Conservation (phyloP, 2,329 filamentous ascomycete species). For the Ophiostoma angusticollis region DNA sequence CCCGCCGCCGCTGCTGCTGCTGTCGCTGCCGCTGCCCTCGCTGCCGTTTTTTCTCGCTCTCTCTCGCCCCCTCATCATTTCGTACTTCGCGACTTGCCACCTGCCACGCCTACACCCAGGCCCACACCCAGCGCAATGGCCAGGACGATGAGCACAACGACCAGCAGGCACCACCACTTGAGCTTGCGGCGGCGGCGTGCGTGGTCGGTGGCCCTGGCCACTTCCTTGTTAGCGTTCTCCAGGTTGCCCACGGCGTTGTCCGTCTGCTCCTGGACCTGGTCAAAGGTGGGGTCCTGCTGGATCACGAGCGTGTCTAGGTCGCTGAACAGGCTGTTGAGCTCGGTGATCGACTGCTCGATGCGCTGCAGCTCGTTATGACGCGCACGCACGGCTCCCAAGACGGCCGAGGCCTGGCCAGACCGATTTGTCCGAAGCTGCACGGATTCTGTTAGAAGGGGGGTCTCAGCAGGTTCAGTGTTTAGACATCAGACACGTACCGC, state of each 20-base stretch:
- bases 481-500: slow-evolving; percentile 45
- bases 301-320: slow-evolving; percentile 64
- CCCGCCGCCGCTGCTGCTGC: no score
- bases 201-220: slow-evolving; percentile 53
- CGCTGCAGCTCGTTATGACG: slow-evolving; percentile 73
- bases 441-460: not conserved
- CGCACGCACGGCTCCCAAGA: slow-evolving; percentile 66
- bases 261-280: slow-evolving; percentile 51
- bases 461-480: no score
- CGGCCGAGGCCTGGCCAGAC: slow-evolving; percentile 56
- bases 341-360: slow-evolving; percentile 62
- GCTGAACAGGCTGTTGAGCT: slow-evolving; percentile 58
- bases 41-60: not conserved
- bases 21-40: no score
- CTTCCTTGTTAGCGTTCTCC: slow-evolving; percentile 55
- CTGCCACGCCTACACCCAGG: slow-evolving; percentile 32
- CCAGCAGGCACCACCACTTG: slow-evolving; percentile 68
- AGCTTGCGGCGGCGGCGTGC: slow-evolving; percentile 57
- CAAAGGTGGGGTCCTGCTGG: slow-evolving; percentile 53
- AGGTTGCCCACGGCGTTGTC: slow-evolving; percentile 53
- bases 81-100: not conserved
- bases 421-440: slow-evolving; percentile 67
- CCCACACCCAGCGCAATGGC: slow-evolving; percentile 42
- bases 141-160: slow-evolving; percentile 46
- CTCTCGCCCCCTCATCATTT: no score